Evolutionary conservation across 106 monocot species (phyloP).

Genomic region (Hemerocallis citrina): DNA sequence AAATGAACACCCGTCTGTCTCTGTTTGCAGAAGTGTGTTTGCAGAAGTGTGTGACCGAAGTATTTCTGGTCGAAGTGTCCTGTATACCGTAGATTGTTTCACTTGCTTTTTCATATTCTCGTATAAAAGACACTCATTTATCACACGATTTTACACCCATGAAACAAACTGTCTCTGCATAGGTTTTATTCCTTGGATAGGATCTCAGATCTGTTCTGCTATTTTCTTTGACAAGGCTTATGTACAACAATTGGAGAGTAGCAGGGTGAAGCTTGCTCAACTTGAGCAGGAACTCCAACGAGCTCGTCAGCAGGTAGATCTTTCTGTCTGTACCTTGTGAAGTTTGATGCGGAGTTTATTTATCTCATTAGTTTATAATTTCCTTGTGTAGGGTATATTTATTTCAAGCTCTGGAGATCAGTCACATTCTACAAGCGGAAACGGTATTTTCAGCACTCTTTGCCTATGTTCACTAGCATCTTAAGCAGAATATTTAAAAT

Average conservation of each 20-base stretch:
- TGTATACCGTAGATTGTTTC: too few relatives aligned
- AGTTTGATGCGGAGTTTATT: background rate
- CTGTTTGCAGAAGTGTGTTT: too few relatives aligned
- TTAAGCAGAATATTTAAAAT: background rate
- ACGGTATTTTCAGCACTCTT: conserved; percentile 38
- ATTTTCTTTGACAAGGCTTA: conserved; percentile 26
- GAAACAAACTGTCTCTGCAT: too few relatives aligned
- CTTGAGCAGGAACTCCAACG: conserved; percentile 86
- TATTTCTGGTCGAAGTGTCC: too few relatives aligned
- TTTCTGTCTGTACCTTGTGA: background rate
- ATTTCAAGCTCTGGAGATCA: conserved; percentile 82
- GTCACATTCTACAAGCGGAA: conserved; percentile 63
- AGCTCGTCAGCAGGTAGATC: conserved; percentile 78
- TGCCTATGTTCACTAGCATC: background rate
- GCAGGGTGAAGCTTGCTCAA: conserved; percentile 82
- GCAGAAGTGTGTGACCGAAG: too few relatives aligned
- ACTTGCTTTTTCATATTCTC: too few relatives aligned
- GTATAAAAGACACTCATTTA: too few relatives aligned
- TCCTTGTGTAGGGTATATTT: conserved; percentile 58
- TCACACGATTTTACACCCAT: too few relatives aligned
- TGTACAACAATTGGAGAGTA: conserved; percentile 85
- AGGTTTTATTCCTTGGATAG: background rate
- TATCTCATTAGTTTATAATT: background rate
- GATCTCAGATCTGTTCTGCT: background rate
- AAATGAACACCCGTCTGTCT: too few relatives aligned